phyloP scores from a whole-genome alignment of 164 flowering plant genomes.

The Umbellularia californica region DNA sequence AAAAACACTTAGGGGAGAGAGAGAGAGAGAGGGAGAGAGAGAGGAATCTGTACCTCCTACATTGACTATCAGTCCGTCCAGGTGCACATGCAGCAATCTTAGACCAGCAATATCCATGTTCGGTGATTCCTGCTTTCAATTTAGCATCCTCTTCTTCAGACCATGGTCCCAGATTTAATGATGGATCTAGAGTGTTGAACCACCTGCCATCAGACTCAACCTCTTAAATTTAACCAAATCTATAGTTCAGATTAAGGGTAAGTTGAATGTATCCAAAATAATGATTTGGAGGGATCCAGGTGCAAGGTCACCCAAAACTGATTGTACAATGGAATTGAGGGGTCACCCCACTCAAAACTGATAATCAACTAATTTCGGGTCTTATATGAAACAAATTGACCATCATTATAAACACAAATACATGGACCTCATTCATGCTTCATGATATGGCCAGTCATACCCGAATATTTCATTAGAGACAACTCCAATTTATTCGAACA shows the following conservation, averaged over 20 bases:
- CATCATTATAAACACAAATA: too few relatives aligned
- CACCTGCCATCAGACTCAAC: constrained; percentile 50
- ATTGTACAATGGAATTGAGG: too few relatives aligned
- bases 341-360: too few relatives aligned
- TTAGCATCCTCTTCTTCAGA: constrained; percentile 72
- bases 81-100: constrained; percentile 71
- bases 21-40: neutral
- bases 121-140: constrained; percentile 49
- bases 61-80: constrained; percentile 80
- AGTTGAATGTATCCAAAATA: neutral
- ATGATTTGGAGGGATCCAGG: neutral
- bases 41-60: constrained; percentile 51
- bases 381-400: too few relatives aligned
- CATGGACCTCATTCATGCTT: too few relatives aligned
- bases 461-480: neutral
- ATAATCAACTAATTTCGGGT: too few relatives aligned
- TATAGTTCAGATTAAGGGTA: neutral
- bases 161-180: constrained; percentile 60
- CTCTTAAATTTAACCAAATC: constrained; percentile 12
- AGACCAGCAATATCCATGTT: constrained; percentile 78
- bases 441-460: too few relatives aligned
- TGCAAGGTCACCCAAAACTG: neutral
- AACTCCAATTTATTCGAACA: neutral
- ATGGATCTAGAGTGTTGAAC: constrained; percentile 80
- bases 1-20: too few relatives aligned